phyloP scores from a whole-genome alignment of 2,329 filamentous ascomycete genomes.

The Ophiostoma montium region DNA sequence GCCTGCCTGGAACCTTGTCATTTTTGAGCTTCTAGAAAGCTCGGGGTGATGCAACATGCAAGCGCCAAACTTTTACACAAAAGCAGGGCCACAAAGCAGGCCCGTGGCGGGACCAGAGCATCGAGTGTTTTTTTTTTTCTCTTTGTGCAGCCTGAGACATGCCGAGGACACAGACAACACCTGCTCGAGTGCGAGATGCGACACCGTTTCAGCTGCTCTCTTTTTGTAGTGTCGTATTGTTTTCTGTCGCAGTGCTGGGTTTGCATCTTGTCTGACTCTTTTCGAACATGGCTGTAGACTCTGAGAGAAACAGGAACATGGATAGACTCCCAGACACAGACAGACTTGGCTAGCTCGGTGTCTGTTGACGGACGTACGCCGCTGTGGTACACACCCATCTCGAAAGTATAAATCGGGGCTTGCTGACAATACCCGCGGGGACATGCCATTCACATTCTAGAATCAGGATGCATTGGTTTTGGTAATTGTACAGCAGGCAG shows the following conservation, averaged over 20 bases:
- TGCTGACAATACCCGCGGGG: background rate
- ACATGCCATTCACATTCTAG: background rate
- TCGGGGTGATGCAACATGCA: background rate
- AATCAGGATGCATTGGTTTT: background rate
- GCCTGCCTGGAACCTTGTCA: background rate
- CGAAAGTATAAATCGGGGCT: slow-evolving; percentile 7
- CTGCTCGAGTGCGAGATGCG: background rate
- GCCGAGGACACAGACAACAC: background rate
- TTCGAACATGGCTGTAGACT: background rate
- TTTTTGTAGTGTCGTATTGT: background rate
- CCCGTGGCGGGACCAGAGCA: background rate
- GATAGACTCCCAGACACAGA: background rate
- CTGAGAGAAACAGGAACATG: too few species aligned
- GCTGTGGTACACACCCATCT: background rate
- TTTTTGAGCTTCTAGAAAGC: background rate
- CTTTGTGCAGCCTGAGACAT: too few species aligned
- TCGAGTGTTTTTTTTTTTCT: too few species aligned
- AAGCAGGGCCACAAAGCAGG: background rate
- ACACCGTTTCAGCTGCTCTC: background rate
- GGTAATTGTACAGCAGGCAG: too few species aligned
- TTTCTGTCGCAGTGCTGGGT: background rate
- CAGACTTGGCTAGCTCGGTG: background rate
- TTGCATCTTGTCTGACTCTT: background rate
- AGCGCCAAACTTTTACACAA: background rate
- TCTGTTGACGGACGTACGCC: background rate